Evolutionary conservation across 805 yeast genomes (phyloP).

Genomic region (Zygosaccharomyces kombuchaensis): DNA sequence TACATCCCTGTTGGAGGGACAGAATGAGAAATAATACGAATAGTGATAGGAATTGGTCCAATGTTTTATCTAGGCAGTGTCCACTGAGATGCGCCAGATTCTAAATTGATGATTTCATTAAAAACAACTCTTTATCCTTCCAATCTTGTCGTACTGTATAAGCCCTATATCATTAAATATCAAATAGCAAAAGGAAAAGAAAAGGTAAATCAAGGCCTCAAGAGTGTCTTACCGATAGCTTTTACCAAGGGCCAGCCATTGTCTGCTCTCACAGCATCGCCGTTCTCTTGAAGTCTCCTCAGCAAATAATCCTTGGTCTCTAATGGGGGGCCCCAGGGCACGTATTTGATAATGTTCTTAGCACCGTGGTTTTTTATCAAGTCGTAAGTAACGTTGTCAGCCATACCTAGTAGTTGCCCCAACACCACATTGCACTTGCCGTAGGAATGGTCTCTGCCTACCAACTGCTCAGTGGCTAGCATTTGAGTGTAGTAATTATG

Average conservation of each 20-base stretch:
- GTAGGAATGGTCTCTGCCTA: constrained; percentile 42
- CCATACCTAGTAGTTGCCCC: constrained; percentile 94
- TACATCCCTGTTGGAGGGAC: too few relatives aligned
- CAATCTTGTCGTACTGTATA: background rate
- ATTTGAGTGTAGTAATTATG: constrained; percentile 80
- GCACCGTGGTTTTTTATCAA: constrained; percentile 60
- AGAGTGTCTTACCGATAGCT: constrained; percentile 42
- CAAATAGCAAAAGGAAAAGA: background rate
- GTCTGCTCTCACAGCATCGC: constrained; percentile 85
- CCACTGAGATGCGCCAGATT: background rate
- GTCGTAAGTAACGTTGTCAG: constrained; percentile 79
- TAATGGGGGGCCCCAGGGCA: constrained; percentile 95
- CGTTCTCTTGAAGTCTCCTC: constrained; percentile 92
- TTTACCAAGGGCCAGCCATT: constrained; percentile 72
- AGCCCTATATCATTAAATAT: background rate
- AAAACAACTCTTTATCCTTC: background rate
- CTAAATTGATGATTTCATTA: background rate
- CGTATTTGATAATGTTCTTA: constrained; percentile 82
- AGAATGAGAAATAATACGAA: too few relatives aligned
- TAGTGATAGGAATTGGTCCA: too few relatives aligned
- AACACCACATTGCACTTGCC: constrained; percentile 69
- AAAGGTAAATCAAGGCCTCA: constrained; percentile 6
- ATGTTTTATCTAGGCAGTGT: too few relatives aligned
- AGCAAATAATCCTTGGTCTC: constrained; percentile 87
- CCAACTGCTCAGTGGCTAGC: constrained; percentile 57